Conservation (phyloP, 1,139 yeast genomes). For the Wickerhamiella pararugosa region DNA sequence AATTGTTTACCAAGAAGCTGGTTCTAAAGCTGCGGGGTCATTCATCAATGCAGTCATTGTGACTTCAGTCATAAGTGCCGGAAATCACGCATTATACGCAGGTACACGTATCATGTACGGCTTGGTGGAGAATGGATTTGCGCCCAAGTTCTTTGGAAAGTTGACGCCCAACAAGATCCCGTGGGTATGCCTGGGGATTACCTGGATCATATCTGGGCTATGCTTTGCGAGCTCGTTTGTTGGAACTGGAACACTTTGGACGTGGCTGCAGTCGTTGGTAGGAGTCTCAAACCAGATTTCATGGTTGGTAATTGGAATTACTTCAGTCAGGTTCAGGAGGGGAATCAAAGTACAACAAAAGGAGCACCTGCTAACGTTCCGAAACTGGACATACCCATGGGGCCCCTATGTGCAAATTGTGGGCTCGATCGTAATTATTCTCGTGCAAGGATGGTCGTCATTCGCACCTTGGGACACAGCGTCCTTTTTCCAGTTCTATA, state of each 20-base stretch:
- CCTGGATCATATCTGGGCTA: constrained; percentile 38
- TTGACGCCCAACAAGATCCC: constrained; percentile 35
- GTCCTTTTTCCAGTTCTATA: constrained; percentile 35
- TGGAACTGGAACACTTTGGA: constrained; percentile 38
- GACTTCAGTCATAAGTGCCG: constrained; percentile 37
- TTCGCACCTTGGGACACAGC: constrained; percentile 41
- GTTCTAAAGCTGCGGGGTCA: constrained; percentile 32
- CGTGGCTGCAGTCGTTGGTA: constrained; percentile 54
- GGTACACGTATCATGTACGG: constrained; percentile 36
- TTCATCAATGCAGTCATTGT: constrained; percentile 38
- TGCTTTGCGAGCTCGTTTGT: constrained; percentile 44
- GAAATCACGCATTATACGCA: constrained; percentile 38
- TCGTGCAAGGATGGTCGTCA: constrained; percentile 51
- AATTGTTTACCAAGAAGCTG: constrained; percentile 41
- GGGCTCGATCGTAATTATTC: constrained; percentile 33
- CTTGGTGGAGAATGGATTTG: constrained; percentile 35
- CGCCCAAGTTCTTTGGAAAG: constrained; percentile 33
- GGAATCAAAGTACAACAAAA: constrained; percentile 28
- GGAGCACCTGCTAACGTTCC: constrained; percentile 24
- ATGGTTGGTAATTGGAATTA: constrained; percentile 40
- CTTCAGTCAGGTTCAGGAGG: constrained; percentile 32
- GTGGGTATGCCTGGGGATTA: constrained; percentile 30
- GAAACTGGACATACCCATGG: constrained; percentile 43
- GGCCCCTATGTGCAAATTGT: constrained; percentile 45
- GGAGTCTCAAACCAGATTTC: constrained; percentile 43